Percentiles rank a stretch among this genome's conserved stretches.
These are phyloP conservation scores for Phlyctochytrium bullatum DNA, from an alignment of 192 early-diverging fungal species.

Conservation along the genomic window DNA sequence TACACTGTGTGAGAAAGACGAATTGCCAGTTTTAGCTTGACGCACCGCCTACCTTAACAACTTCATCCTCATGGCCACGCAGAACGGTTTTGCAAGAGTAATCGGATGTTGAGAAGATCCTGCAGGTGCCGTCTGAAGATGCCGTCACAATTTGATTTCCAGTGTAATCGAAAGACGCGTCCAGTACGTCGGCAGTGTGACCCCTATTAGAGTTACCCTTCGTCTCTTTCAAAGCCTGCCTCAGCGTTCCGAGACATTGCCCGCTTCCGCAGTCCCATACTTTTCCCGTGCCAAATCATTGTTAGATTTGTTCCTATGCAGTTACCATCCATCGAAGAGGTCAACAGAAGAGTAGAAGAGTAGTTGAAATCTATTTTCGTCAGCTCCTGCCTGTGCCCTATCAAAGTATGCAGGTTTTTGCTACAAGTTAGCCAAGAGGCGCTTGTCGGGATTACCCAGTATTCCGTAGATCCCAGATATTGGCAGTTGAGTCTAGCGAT, in stretches of 20 bases:
- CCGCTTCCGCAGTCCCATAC: constrained; percentile 43
- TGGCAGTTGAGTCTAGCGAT: constrained; percentile 50
- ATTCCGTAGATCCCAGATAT: constrained; percentile 46
- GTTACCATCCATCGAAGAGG: constrained; percentile 43
- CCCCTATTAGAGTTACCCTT: constrained; percentile 23
- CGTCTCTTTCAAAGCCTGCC: constrained; percentile 14
- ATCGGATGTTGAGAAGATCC: constrained; percentile 24
- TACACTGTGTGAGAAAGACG: constrained; percentile 11
- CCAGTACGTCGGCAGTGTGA: constrained; percentile 51
- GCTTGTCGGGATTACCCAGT: constrained; percentile 7
- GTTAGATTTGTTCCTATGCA: neutral
- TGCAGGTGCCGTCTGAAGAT: constrained; percentile 40
- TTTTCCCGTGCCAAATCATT: constrained; percentile 26
- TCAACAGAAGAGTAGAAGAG: constrained; percentile 26
- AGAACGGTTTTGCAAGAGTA: constrained; percentile 28
- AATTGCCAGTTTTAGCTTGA: neutral
- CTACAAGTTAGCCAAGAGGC: neutral
- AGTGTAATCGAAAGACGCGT: constrained; percentile 29
- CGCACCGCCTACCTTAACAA: constrained; percentile 39
- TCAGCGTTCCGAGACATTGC: constrained; percentile 31
- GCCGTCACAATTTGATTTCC: constrained; percentile 38
- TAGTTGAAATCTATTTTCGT: constrained; percentile 37
- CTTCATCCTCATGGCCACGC: constrained; percentile 42
- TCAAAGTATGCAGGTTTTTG: constrained; percentile 48
- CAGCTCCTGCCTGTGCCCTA: constrained; percentile 51